Conservation (phyloP, 2,329 filamentous ascomycete species). For the Capronia epimyces region DNA sequence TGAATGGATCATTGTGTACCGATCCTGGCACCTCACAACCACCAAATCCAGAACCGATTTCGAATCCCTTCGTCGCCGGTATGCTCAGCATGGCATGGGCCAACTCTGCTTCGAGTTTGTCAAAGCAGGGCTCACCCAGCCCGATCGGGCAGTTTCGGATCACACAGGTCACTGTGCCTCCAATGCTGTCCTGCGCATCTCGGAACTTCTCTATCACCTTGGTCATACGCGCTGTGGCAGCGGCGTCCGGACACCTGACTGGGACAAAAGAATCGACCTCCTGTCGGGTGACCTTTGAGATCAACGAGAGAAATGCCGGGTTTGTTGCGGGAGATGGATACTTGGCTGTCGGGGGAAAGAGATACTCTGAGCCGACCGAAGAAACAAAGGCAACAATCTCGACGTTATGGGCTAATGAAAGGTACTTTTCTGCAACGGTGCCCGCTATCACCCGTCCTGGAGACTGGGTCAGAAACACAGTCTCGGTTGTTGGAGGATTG, state of each 20-base stretch:
- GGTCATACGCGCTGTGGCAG: constrained; percentile 65
- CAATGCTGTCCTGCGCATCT: constrained; percentile 79
- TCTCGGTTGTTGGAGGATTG: neutral
- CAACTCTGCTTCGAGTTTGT: constrained; percentile 88
- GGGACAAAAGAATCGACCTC: constrained; percentile 80
- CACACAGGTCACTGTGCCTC: constrained; percentile 90
- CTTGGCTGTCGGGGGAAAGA: constrained; percentile 48
- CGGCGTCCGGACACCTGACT: constrained; percentile 73
- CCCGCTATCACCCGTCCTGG: constrained; percentile 80
- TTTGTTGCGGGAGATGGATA: constrained; percentile 50
- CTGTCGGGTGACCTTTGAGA: constrained; percentile 65
- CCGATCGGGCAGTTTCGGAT: constrained; percentile 80
- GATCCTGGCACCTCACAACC: constrained; percentile 82
- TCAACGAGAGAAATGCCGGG: constrained; percentile 69
- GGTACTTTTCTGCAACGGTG: constrained; percentile 89
- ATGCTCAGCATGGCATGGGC: constrained; percentile 94
- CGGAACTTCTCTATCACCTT: constrained; percentile 70
- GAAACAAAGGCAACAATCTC: constrained; percentile 90
- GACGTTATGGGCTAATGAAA: constrained; percentile 70
- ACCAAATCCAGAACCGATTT: constrained; percentile 87
- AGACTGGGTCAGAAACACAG: constrained; percentile 1
- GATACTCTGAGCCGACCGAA: constrained; percentile 72
- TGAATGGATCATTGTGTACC: constrained; percentile 86
- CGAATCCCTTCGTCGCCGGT: constrained; percentile 91
- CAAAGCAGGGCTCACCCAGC: constrained; percentile 88